Base-by-base conservation (phyloP, 257 asterid species). In the Orobanche coerulescens region DNA sequence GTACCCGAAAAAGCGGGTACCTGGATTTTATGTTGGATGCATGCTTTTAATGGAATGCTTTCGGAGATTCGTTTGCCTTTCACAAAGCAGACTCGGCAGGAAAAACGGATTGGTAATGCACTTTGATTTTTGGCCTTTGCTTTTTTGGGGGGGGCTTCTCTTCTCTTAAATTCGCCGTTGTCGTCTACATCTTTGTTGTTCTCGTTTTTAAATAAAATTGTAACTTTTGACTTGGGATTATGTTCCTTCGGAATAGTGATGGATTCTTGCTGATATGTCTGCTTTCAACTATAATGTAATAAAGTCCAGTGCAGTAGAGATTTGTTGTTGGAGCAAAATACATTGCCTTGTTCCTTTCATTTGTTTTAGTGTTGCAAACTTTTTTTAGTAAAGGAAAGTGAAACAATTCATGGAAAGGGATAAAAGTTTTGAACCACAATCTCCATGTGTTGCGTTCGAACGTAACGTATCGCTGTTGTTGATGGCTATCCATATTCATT, bases 21-120 rank as follows among this genome's bases (percentile, higher is more conserved):
- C n/a, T n/a, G n/a, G n/a, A n/a, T n/a, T n/a, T n/a, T n/a, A n/a
- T 84, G 14, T 57, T 84, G 51, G 92, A 84, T 55, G 92, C 81
- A 0, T 75, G 84, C 78, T 79, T 81, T 64, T 84, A 76, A 82
- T 44, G 69, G 40, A 50, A 13, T 48, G 53, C 55, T n/a, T 0
- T 30, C 14, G 22, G 50, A 48, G 66, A 23, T 22, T 13, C 39
- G 20, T 3, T 69, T 64, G 62, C 48, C 39, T 75, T 64, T 23
- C 62, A 24, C 34, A 11, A 13, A 28, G 13, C 57, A 30, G 48
- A 50, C 37, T 37, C 24, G 52, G 11, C 24, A 59, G 12, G 40
- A 30, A 10, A 5, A 54, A 23, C 2, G 9, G 54, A 23, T 66
- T 40, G 66, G n/a, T n/a, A n/a, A 44, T 30, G 36, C 20, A 22